phyloP scores from a whole-genome alignment of 495 filamentous ascomycete species.

The Beverwykella pulmonaria region DNA sequence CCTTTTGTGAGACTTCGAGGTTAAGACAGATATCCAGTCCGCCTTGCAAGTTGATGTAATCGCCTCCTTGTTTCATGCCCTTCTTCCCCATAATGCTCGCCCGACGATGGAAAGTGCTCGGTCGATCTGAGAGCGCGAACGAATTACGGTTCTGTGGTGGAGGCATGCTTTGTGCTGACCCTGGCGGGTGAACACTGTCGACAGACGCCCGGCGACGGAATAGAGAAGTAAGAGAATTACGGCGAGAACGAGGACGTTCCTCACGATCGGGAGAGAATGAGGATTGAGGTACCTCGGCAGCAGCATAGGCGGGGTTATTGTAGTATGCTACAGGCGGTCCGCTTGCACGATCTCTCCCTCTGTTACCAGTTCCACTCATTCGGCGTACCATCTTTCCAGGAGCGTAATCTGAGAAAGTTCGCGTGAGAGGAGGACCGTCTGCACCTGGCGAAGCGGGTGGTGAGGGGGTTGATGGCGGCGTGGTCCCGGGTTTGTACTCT shows the following conservation, averaged over 20 bases:
- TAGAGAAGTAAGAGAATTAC: constrained; percentile 29
- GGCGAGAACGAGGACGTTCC: constrained; percentile 24
- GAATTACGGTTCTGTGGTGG: constrained; percentile 3
- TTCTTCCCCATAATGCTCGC: constrained; percentile 70
- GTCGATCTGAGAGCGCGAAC: constrained; percentile 36
- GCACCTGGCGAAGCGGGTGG: constrained; percentile 10
- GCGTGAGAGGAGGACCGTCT: constrained; percentile 19
- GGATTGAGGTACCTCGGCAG: constrained; percentile 26
- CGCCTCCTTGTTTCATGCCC: constrained; percentile 47
- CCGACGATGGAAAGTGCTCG: constrained; percentile 67
- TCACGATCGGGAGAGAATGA: constrained; percentile 28
- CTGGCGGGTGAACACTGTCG: constrained; percentile 17
- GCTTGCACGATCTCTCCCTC: constrained; percentile 2
- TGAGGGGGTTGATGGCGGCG: constrained; percentile 63
- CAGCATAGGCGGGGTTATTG: constrained; percentile 35
- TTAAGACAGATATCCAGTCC: constrained; percentile 85
- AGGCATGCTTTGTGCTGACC: constrained; percentile 22
- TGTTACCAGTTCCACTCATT: constrained; percentile 30
- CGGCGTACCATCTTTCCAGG: constrained; percentile 40
- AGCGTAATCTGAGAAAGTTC: constrained; percentile 31
- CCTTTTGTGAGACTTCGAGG: constrained; percentile 79
- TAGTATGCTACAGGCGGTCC: constrained; percentile 35
- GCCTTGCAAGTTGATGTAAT: constrained; percentile 66
- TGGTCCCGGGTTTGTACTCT: constrained; percentile 73
- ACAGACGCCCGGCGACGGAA: constrained; percentile 27